Base-by-base conservation (phyloP, 306 rosid species). In the Erythrophleum fordii region DNA sequence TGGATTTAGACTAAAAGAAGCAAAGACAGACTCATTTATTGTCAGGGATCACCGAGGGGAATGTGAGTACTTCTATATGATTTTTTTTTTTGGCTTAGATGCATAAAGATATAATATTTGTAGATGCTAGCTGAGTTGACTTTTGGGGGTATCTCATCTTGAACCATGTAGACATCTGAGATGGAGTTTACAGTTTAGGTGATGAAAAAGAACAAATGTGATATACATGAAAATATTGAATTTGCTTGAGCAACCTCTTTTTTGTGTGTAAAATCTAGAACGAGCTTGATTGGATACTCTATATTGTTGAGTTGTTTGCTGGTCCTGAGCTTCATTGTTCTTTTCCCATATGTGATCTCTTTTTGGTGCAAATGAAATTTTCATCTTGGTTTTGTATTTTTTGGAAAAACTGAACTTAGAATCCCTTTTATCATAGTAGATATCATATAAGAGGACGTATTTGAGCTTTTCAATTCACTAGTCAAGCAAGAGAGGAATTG, bases 31-130 rank as follows among this genome's bases (percentile, higher is more conserved):
- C 22, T 90, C 98, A 39, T 95, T 93, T 60, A 88, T 95, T 49
- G 98, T 95, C 53, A 89, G 98, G 85, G 99, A 95, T 85, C 99
- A 95, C 66, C 88, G 98, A 48, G 98, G 99, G 86, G 99, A 95
- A 90, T 78, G 99, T 95, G 81, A 95, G 98, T 88, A 80, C 78
- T 81, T 84, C 22, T 74, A 14, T 77, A 60, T 69, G 22, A 53
- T 18, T 17, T 9, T 55, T 64, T 25, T 78, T 51, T 31, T 78
- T 75, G 81, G 51, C 82, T 69, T 81, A 55, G 70, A 77, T 76
- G 64, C 75, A 49, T 59, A 7, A 39, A 37, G 48, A 59, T 77
- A 13, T 73, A 49, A 59, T 80, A 28, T 77, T 74, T 80, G 52
- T 56, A 74, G 61, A 25, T 72, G 42, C 78, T 59, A 61, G 71